phyloP scores from a whole-genome alignment of 108 stramenopile species.

The Cyclostephanos invisitatus region DNA sequence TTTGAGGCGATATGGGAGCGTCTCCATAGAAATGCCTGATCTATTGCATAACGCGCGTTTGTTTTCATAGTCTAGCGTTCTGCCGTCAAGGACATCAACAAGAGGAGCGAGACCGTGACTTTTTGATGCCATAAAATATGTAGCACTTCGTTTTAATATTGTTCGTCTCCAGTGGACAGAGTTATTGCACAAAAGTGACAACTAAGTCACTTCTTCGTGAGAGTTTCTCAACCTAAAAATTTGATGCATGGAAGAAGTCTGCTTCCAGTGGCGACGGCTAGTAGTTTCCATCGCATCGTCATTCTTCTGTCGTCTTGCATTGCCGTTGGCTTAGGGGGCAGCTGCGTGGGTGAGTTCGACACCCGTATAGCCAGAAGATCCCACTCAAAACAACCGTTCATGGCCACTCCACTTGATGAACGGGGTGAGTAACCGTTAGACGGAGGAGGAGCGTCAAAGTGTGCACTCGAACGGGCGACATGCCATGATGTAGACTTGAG shows the following conservation, averaged over 20 bases:
- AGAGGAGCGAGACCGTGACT: neutral
- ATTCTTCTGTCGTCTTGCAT: neutral
- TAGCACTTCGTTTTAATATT: too few species aligned
- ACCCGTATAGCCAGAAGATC: neutral
- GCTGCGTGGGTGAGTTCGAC: neutral
- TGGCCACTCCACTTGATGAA: neutral
- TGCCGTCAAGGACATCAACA: neutral
- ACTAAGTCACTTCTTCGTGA: too few species aligned
- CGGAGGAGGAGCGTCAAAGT: neutral
- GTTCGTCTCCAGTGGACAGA: too few species aligned
- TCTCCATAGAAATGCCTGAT: constrained; percentile 9
- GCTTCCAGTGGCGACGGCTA: too few species aligned
- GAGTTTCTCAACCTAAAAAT: too few species aligned
- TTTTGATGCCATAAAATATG: too few species aligned
- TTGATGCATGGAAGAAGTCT: too few species aligned
- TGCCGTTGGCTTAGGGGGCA: neutral
- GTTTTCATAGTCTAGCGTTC: too few species aligned
- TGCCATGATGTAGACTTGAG: neutral
- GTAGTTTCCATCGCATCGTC: too few species aligned
- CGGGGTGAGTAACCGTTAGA: too few species aligned
- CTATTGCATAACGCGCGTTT: neutral
- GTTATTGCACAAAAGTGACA: too few species aligned
- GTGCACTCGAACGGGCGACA: neutral
- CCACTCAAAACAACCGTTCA: neutral
- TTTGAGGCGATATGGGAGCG: constrained; percentile 40